phyloP scores from a whole-genome alignment of 2,329 filamentous ascomycete genomes.

The Dactylellina sp. region DNA sequence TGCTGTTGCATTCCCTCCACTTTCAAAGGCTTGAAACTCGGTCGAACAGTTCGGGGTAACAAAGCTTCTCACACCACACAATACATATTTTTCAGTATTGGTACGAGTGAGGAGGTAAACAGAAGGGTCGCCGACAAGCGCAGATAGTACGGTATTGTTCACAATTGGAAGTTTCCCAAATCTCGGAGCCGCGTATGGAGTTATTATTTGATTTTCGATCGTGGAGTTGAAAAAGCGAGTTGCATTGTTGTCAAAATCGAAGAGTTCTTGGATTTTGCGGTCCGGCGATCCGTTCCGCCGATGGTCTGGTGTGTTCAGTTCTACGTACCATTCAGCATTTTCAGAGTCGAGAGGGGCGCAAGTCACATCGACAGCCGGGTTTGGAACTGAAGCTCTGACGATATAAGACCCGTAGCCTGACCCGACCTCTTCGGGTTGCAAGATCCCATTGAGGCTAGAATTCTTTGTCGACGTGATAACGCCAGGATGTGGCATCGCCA shows the following conservation, averaged over 20 bases:
- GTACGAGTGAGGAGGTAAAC: constrained; percentile 29
- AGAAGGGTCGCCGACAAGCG: constrained; percentile 8
- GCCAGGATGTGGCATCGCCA: constrained; percentile 80
- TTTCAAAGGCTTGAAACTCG: constrained; percentile 51
- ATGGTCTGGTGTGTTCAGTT: not conserved
- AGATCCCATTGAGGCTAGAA: constrained; percentile 72
- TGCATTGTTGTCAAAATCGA: constrained; percentile 63
- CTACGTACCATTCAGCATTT: constrained; percentile 66
- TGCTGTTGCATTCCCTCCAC: constrained; percentile 37
- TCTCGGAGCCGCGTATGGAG: constrained; percentile 27
- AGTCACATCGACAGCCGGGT: constrained; percentile 77
- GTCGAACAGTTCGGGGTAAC: constrained; percentile 73
- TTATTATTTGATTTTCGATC: not conserved
- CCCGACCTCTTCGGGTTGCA: constrained; percentile 75
- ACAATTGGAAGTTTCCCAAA: constrained; percentile 17
- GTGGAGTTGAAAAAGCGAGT: constrained; percentile 60
- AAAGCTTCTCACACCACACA: constrained; percentile 76
- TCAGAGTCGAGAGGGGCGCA: constrained; percentile 74
- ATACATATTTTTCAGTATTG: constrained; percentile 62
- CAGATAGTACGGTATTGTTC: constrained; percentile 23
- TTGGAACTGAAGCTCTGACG: constrained; percentile 76
- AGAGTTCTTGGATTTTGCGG: constrained; percentile 20
- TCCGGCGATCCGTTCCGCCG: constrained; percentile 23
- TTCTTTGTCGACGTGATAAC: constrained; percentile 74
- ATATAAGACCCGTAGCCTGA: constrained; percentile 75